A percentile compares a stretch with the other conserved stretches of the same genome.
Evolutionary conservation across 495 filamentous ascomycete genomes (phyloP).

Genomic region (Chaetomidium leptoderma): DNA sequence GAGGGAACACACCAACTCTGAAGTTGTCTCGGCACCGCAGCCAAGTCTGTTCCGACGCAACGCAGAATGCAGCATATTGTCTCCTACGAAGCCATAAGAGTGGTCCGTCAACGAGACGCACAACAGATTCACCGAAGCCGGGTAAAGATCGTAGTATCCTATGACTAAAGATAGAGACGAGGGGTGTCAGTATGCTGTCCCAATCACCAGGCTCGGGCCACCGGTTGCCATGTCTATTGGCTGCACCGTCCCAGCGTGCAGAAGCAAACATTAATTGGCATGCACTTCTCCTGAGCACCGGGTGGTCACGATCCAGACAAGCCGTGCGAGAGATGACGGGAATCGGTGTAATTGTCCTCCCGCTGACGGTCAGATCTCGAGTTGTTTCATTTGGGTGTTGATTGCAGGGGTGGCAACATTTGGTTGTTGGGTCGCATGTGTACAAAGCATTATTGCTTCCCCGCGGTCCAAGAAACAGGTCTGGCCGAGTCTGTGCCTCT

Average conservation of each 20-base stretch:
- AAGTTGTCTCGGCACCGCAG: background rate
- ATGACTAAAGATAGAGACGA: background rate
- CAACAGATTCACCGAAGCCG: background rate
- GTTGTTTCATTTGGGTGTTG: background rate
- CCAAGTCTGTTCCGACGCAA: background rate
- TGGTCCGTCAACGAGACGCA: background rate
- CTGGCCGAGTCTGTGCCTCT: background rate
- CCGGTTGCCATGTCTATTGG: background rate
- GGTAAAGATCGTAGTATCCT: conserved; percentile 8
- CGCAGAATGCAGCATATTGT: background rate
- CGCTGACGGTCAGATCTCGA: background rate
- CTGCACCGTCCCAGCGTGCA: background rate
- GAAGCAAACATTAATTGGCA: background rate
- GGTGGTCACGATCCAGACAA: background rate
- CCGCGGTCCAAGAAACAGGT: no score
- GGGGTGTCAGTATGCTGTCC: no score
- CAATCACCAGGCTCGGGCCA: background rate
- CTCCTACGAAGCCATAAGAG: background rate
- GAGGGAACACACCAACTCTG: background rate
- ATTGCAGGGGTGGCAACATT: background rate
- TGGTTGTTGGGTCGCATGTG: no score
- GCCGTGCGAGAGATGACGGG: background rate
- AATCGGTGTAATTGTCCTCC: background rate
- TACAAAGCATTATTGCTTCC: no score
- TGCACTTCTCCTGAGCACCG: background rate